Base-by-base conservation (phyloP, 805 yeast species). In the Komagataella populi region DNA sequence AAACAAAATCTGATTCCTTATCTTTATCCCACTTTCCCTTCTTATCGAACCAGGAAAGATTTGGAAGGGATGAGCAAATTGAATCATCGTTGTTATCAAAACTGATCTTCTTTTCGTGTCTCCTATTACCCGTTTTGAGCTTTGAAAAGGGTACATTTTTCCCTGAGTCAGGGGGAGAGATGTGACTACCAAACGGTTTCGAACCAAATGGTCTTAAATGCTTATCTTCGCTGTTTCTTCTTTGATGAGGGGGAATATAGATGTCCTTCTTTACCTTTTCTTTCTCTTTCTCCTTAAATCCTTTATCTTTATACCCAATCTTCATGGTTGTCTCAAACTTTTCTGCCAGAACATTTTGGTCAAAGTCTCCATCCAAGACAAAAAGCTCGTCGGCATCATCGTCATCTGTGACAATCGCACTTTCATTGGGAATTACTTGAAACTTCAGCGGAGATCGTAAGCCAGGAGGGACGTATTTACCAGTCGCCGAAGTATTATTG, bases 391-490 rank as follows among this genome's bases (percentile, higher is more conserved):
- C 72, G 12, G 14, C 39, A 48, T 66, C 70, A 18, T 54, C 59
- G 7, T 57, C 63, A 44, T 57, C 61, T 18, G 57, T 57, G 10
- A 54, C 48, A 47, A 55, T 61, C 22, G 62, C 62, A 36, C 62
- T 68, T 49, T 69, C 73, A 30, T 23, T 62, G 64, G 1, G 59
- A 65, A 46, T 55, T 57, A 22, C 49, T 23, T n/a, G 36, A 36
- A 46, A 46, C 14, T 6, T 47, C 46, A 55, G 59, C 6, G 81
- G 75, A 0, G 78, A 75, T 61, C 89, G 72, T 56, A 83, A 68
- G 58, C 77, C 81, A n/a, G 89, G 89, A 18, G 90, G 90, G 45
- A 84, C 69, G 57, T 84, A 83, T 60, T 79, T 82, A 3, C 85
- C 85, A 44, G 71, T 65, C 5, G 74, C 60, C 4, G 63, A 57